phyloP scores from a whole-genome alignment of 495 filamentous ascomycete species.

The Daldinia caldariorum region DNA sequence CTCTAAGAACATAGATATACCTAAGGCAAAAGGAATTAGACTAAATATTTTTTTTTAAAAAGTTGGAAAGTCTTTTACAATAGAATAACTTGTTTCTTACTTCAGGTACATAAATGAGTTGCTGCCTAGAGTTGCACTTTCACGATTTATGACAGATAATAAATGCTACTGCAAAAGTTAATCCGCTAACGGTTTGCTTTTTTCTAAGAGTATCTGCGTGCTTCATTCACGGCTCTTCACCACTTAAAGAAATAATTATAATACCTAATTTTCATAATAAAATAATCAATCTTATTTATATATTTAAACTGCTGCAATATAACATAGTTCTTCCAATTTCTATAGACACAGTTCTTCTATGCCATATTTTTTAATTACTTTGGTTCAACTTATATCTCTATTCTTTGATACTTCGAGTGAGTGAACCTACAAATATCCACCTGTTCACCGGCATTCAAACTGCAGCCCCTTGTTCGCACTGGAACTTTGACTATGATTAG shows the following conservation, averaged over 20 bases:
- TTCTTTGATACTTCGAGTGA: background rate
- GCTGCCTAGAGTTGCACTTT: conserved; percentile 3
- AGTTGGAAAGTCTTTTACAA: background rate
- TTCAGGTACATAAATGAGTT: background rate
- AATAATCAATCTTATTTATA: background rate
- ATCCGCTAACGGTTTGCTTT: conserved; percentile 4
- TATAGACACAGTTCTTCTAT: background rate
- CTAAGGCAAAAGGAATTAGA: background rate
- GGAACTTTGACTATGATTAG: background rate
- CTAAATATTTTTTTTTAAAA: background rate
- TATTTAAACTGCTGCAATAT: background rate
- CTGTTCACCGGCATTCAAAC: background rate
- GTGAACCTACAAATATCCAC: background rate
- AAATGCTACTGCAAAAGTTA: background rate
- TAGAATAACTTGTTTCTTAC: background rate
- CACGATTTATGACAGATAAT: conserved; percentile 7
- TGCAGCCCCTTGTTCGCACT: background rate
- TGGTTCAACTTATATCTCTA: background rate
- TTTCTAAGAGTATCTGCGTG: background rate
- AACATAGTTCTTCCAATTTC: background rate
- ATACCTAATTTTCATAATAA: background rate
- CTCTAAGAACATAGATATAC: background rate
- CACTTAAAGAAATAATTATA: background rate
- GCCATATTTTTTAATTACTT: background rate
- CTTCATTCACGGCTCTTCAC: conserved; percentile 32